phyloP scores from a whole-genome alignment of 2,329 filamentous ascomycete genomes.

The Colletotrichum noveboracense region DNA sequence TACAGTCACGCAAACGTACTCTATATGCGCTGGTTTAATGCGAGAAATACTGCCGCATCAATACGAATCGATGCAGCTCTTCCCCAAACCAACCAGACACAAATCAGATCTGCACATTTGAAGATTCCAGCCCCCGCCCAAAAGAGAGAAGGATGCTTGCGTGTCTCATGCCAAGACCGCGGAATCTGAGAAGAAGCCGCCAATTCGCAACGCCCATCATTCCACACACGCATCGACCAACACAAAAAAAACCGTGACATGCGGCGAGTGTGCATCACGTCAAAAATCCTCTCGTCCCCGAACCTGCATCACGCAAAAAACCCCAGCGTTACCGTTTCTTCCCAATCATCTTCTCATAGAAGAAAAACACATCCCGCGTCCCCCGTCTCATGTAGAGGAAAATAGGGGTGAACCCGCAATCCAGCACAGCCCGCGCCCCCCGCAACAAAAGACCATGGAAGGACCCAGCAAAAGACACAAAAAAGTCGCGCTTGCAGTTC shows the following conservation, averaged over 20 bases:
- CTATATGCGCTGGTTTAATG: background rate
- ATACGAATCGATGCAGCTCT: background rate
- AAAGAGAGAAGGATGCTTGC: background rate
- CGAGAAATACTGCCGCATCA: background rate
- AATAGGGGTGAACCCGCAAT: background rate
- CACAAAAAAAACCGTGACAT: background rate
- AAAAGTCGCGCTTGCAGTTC: background rate
- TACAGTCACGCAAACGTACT: background rate
- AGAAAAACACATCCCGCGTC: background rate
- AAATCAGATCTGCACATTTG: background rate
- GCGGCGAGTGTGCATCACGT: background rate
- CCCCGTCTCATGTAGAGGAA: background rate
- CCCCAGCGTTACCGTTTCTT: background rate
- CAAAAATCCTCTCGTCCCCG: background rate
- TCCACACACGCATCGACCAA: background rate
- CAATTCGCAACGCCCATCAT: background rate
- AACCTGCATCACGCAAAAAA: background rate
- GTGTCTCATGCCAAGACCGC: background rate
- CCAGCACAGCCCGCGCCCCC: background rate
- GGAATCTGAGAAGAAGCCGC: background rate
- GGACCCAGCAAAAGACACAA: background rate
- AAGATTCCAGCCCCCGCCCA: background rate
- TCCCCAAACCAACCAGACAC: background rate
- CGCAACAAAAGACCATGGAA: background rate
- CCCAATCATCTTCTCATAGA: background rate